Evolutionary conservation across 2,329 filamentous ascomycete species (phyloP), one percentile per base, ranked within the genome.

Genomic region (Ceratocystiopsis sp.): DNA sequence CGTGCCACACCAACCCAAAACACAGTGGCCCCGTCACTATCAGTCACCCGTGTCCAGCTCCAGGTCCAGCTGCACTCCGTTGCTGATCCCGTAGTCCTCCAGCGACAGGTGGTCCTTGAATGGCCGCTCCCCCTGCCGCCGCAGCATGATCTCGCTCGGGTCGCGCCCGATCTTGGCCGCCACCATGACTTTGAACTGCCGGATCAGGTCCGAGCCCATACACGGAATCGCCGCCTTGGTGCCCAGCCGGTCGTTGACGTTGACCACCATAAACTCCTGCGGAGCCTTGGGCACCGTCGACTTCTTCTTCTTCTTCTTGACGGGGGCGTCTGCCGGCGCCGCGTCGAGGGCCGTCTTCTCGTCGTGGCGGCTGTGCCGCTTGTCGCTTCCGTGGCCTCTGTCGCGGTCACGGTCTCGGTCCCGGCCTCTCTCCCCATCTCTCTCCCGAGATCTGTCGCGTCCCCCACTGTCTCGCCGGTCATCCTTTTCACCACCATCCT

Each of bases 161-260:
- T 93, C 80, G 34, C 89, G 75, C 2, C 89, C 89, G 53, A 95
- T 93, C 49, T 82, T 75, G 36, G 84, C 84, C 5, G 87, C 87
- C 19, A 95, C 86, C 69, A 93, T 80, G 39, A 86, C 79, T 64
- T 95, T 95, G 65, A 95, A 85, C 47, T 87, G 71, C 50, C 79
- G 80, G 50, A 95, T 79, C 9, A 78, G 79, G 62, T 96, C 89
- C 3, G 77, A 81, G 1, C 84, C 78, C 45, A 94, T 67, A 58
- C 87, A 95, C 0, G 89, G 89, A 49, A 96, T 91, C 42, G 84
- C 81, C 15, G 87, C 84, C 56, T 94, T 94, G n/a, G 89, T 95
- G 13, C 89, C 89, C 34, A 96, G 66, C n/a, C 89, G 75, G 61
- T 96, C 89, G 59, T 96, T 96, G 56, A 96, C 78, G 54, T 89